Evolutionary conservation across 208 protist species (phyloP).

Genomic region (Trypanosoma cruzi): DNA sequence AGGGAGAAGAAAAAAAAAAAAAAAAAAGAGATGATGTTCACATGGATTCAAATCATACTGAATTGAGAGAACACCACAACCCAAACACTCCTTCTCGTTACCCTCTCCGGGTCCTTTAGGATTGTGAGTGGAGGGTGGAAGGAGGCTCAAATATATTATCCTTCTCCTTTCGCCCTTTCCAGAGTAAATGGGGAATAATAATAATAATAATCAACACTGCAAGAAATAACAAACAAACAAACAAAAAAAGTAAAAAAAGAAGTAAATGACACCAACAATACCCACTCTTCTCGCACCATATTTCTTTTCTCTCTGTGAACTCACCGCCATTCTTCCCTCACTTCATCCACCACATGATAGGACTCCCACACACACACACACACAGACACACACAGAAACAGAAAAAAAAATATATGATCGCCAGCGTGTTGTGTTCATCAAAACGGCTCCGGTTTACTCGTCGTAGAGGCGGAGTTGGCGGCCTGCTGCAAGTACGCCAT

Average conservation of each 20-base stretch:
- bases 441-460: constrained; percentile 53
- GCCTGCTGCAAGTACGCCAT: constrained; percentile 86
- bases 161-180: too few relatives aligned
- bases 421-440: constrained; percentile 23
- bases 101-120: constrained; percentile 1
- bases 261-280: background rate
- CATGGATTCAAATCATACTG: background rate
- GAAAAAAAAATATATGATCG: too few relatives aligned
- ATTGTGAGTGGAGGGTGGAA: too few relatives aligned
- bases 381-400: background rate
- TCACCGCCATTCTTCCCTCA: background rate
- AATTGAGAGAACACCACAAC: background rate
- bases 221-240: too few relatives aligned
- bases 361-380: background rate
- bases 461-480: constrained; percentile 61
- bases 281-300: background rate
- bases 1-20: constrained; percentile 8
- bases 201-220: too few relatives aligned
- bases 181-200: too few relatives aligned
- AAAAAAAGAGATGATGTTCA: constrained; percentile 2
- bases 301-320: background rate
- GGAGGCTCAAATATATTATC: too few relatives aligned
- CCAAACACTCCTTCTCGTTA: constrained; percentile 2
- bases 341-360: background rate
- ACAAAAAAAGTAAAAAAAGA: too few relatives aligned